These are phyloP conservation scores for Vigna unguiculata DNA, from an alignment of 306 rosid genomes.

Conservation along the genomic window DNA sequence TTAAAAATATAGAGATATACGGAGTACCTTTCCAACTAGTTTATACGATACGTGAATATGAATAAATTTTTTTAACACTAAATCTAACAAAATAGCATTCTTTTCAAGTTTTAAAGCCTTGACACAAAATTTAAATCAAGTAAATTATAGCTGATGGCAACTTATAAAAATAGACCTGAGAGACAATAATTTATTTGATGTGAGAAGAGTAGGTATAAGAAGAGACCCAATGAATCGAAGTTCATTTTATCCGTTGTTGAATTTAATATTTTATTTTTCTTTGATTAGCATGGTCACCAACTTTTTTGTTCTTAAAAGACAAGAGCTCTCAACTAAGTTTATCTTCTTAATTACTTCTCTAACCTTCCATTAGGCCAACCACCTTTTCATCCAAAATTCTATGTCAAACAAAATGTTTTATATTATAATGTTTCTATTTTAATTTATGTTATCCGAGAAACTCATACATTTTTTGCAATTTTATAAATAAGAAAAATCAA, in stretches of 20 bases:
- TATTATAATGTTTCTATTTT: neutral
- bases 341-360: neutral
- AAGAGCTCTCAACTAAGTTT: neutral
- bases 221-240: neutral
- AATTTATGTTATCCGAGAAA: neutral
- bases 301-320: slow-evolving; percentile 7
- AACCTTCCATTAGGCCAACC: slow-evolving; percentile 22
- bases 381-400: neutral
- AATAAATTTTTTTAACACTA: neutral
- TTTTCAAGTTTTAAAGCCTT: neutral
- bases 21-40: too few species aligned
- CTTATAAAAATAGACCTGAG: neutral
- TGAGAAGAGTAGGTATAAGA: neutral
- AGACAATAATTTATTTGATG: neutral
- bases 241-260: slow-evolving; percentile 6
- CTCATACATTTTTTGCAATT: neutral
- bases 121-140: neutral
- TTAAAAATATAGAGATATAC: too few species aligned
- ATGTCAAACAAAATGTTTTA: neutral
- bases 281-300: slow-evolving; percentile 5
- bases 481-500: too few species aligned
- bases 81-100: neutral
- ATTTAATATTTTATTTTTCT: neutral
- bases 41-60: neutral
- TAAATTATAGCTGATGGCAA: neutral